Percentiles rank a stretch among this genome's conserved stretches.
Conservation (phyloP, 2,329 filamentous ascomycete genomes). For the Diaporthe humulicola region DNA sequence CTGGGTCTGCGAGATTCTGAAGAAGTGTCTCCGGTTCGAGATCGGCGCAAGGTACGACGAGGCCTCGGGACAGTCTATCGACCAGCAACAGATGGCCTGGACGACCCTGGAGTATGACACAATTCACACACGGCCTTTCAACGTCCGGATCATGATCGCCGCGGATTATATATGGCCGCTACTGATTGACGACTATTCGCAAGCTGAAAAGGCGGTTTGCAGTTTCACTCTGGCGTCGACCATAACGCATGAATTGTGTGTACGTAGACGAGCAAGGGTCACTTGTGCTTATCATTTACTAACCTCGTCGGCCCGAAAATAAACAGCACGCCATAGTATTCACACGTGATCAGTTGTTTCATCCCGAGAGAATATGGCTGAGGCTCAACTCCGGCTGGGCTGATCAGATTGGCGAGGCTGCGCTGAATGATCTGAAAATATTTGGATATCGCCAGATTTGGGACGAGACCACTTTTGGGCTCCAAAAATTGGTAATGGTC, state of each 20-base stretch:
- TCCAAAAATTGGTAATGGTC: neutral
- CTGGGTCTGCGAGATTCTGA: constrained; percentile 35
- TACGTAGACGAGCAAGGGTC: neutral
- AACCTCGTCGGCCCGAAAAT: neutral
- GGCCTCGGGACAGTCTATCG: neutral
- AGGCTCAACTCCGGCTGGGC: constrained; percentile 20
- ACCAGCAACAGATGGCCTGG: neutral
- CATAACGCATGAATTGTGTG: constrained; percentile 37
- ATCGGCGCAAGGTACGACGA: neutral
- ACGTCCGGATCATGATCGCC: constrained; percentile 8
- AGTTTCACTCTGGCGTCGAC: constrained; percentile 28
- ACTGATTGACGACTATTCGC: constrained; percentile 35
- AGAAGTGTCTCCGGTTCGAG: constrained; percentile 19
- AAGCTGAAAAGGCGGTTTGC: constrained; percentile 36
- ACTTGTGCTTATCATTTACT: neutral
- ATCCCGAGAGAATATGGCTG: neutral
- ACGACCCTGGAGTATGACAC: no score
- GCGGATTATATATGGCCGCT: constrained; percentile 36
- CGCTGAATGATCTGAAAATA: neutral
- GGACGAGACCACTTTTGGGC: neutral
- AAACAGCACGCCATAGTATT: constrained; percentile 24
- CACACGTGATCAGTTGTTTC: constrained; percentile 1
- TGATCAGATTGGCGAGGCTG: neutral
- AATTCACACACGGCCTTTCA: no score
- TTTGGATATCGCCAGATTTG: constrained; percentile 24